Conservation (phyloP, 2,329 filamentous ascomycete genomes). For the Pyrenophora teres region DNA sequence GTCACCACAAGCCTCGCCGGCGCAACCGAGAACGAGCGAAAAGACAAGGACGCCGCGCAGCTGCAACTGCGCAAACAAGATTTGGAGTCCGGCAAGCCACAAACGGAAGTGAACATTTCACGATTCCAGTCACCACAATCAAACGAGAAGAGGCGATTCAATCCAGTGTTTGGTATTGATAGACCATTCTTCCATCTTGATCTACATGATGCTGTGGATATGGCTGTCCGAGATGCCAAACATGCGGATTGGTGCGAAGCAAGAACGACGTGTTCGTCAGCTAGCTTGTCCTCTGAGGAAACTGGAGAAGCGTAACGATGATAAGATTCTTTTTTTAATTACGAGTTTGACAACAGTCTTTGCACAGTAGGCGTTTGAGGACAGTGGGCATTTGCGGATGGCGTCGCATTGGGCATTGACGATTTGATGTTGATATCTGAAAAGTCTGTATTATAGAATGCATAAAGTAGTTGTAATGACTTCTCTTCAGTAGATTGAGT, state of each 20-base stretch:
- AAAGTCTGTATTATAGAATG: too few relatives aligned
- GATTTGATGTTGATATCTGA: too few relatives aligned
- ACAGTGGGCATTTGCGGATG: background rate
- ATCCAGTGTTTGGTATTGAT: constrained; percentile 28
- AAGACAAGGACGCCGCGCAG: constrained; percentile 9
- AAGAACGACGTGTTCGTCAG: background rate
- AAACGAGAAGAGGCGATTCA: background rate
- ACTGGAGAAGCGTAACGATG: background rate
- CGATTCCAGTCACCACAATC: background rate
- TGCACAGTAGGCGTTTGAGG: background rate
- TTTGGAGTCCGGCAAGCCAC: constrained; percentile 12
- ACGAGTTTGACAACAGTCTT: background rate
- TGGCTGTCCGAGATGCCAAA: constrained; percentile 31
- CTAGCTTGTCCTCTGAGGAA: background rate
- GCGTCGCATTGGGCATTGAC: too few relatives aligned
- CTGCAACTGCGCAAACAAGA: constrained; percentile 5
- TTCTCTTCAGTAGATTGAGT: too few relatives aligned
- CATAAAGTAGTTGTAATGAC: too few relatives aligned
- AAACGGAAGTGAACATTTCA: background rate
- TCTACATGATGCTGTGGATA: constrained; percentile 36
- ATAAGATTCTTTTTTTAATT: too few relatives aligned
- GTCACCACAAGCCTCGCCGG: constrained; percentile 21
- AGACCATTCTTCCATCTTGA: constrained; percentile 39
- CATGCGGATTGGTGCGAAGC: constrained; percentile 16
- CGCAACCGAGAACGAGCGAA: constrained; percentile 23